Base-by-base conservation (phyloP, 2,329 filamentous ascomycete species). In the Aspergillus jensenii region DNA sequence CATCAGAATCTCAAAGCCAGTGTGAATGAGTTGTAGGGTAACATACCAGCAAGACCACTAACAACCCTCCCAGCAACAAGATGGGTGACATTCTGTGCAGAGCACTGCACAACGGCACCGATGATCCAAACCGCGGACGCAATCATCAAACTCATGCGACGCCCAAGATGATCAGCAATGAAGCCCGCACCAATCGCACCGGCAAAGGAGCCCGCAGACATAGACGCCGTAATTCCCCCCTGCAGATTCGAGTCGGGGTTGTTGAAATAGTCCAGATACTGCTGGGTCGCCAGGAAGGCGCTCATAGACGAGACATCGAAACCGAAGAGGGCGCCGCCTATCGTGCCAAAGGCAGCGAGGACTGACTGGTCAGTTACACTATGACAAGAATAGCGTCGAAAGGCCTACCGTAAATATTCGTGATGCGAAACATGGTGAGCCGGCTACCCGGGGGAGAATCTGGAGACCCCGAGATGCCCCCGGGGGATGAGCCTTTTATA, bases 151-250 rank as follows among this genome's bases (percentile, higher is more conserved):
- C 80, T 73, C 14, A 68, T 73, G 52, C 81, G 69, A 53, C 75
- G 74, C 33, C 75, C 75, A 12, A 73, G 62, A 19, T 56, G 53
- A 55, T 77, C 74, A 2, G 73, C 74, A 23, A 76, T 50, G 4
- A 65, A 69, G 17, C 73, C 75, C n/a, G 74, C 73, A 23, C 60
- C 65, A 14, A 76, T 73, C 43, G 87, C 84, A 60, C 87, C 88
- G 23, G 87, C 72, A 77, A 86, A 90, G 0, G 87, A 90, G 35
- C 88, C 88, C 53, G 82, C 87, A 21, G 88, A 84, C 86, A 90
- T 90, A 49, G 86, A 78, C 21, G 88, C 87, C 0, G 85, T 87
- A 67, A 90, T 90, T 76, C 72, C 73, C 15, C 73, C 73, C 59
- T 75, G 73, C 6, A 75, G 62, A 49, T 74, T 67, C 3, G 72